Base-by-base conservation (phyloP, 257 asterid genomes). In the Primulina eburnea region DNA sequence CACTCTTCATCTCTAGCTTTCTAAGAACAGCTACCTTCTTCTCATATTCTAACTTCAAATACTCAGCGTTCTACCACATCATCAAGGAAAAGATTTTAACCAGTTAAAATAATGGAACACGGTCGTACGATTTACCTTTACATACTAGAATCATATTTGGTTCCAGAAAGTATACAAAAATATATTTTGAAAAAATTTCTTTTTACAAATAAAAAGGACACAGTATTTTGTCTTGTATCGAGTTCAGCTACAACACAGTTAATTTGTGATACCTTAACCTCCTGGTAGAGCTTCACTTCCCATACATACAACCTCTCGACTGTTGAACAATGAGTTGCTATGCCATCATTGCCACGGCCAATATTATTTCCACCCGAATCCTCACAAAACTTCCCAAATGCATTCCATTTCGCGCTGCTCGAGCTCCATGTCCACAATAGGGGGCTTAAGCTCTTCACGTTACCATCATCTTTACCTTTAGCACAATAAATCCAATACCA, bases 211-310 rank as follows among this genome's bases (percentile, higher is more conserved):
- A 21, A 4, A 14, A 50, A 43, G 3, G 57, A 5, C 21, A 5
- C 4, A 18, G 21, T 50, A 16, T 17, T 50, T 43, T 1, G 20
- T 50, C 20, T 8, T 50, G 3, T 17, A 16, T 50, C 4, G 67
- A 70, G 52, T 32, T 53, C 37, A 61, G 33, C n/a, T 24, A 63
- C 26, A 18, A 18, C 50, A 68, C 9, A 17, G 57, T 18, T 12
- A 35, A 29, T 33, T 62, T 3, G 17, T n/a, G 11, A 65, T 88
- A 94, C 99, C 99, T 87, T 94, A 72, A 91, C 99, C 79, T 91
- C 99, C 73, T 75, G 85, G 74, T 82, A 94, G 70, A 94, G 93
- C 72, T 88, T 91, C 77, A 89, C 89, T 81, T 94, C 99, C 99
- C 97, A 91, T 32, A 92, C 88, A 67, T 86, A 84, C 64, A 94